phyloP scores from a whole-genome alignment of 106 monocot species.

The Dendrobium nobile region DNA sequence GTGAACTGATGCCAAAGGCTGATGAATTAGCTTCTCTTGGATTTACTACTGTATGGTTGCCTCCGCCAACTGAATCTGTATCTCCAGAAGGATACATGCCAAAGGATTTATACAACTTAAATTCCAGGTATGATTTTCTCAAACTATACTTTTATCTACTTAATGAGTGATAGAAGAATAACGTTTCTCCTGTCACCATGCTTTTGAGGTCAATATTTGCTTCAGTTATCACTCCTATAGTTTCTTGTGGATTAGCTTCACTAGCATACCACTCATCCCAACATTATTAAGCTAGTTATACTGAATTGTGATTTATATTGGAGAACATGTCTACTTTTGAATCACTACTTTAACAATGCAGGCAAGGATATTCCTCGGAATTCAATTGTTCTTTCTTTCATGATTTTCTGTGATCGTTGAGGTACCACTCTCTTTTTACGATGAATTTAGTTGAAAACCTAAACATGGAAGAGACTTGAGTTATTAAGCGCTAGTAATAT shows the following conservation, averaged over 20 bases:
- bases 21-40: conserved; percentile 64
- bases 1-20: conserved; percentile 53
- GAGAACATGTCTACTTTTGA: not conserved
- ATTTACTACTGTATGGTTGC: conserved; percentile 80
- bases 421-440: no score
- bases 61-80: conserved; percentile 95
- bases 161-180: not conserved
- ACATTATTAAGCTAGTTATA: not conserved
- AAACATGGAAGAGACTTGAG: no score
- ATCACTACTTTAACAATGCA: not conserved
- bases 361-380: not conserved
- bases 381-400: no score
- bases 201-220: not conserved
- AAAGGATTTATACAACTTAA: conserved; percentile 94
- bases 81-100: conserved; percentile 99
- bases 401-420: no score
- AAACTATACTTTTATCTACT: not conserved
- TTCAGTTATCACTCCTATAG: not conserved
- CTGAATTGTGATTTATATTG: not conserved
- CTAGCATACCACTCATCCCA: no score
- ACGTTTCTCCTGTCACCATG: not conserved
- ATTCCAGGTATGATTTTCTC: conserved; percentile 57
- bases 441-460: no score
- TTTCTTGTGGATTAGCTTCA: not conserved
- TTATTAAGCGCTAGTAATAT: no score